phyloP scores from a whole-genome alignment of 2,329 filamentous ascomycete genomes.

The Alternaria ethzedia region DNA sequence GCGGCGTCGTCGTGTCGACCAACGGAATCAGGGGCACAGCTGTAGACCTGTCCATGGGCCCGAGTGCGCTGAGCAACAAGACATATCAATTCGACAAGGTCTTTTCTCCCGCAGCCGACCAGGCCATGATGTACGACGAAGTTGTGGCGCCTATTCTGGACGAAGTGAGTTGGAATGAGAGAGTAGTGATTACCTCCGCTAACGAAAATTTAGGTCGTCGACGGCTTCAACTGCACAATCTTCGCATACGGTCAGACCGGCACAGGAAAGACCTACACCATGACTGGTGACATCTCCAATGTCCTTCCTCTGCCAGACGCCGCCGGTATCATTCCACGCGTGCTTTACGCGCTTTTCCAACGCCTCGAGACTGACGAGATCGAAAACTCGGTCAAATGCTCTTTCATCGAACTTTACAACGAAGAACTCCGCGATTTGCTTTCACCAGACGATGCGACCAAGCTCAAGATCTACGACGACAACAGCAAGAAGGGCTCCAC shows the following conservation, averaged over 20 bases:
- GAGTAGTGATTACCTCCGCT: not conserved
- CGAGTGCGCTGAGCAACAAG: conserved; percentile 92
- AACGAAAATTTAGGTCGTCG: conserved; percentile 71
- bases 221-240: conserved; percentile 96
- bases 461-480: conserved; percentile 94
- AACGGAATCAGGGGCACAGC: conserved; percentile 86
- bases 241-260: conserved; percentile 98
- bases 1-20: conserved; percentile 86
- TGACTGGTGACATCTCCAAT: conserved; percentile 97
- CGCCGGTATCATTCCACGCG: conserved; percentile 93
- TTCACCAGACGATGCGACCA: conserved; percentile 77
- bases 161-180: conserved; percentile 65
- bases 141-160: conserved; percentile 91
- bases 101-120: conserved; percentile 92
- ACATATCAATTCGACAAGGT: conserved; percentile 97
- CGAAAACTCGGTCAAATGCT: conserved; percentile 93
- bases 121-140: conserved; percentile 93
- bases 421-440: conserved; percentile 93
- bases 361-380: conserved; percentile 77
- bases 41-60: conserved; percentile 89
- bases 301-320: conserved; percentile 88
- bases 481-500: conserved; percentile 82
- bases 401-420: conserved; percentile 98
- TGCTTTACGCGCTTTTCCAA: conserved; percentile 83
- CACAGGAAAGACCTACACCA: conserved; percentile 98